Evolutionary conservation across 805 yeast species (phyloP), one percentile per base, ranked within the genome.

Genomic region (Cyberlindnera euphorbiae): DNA sequence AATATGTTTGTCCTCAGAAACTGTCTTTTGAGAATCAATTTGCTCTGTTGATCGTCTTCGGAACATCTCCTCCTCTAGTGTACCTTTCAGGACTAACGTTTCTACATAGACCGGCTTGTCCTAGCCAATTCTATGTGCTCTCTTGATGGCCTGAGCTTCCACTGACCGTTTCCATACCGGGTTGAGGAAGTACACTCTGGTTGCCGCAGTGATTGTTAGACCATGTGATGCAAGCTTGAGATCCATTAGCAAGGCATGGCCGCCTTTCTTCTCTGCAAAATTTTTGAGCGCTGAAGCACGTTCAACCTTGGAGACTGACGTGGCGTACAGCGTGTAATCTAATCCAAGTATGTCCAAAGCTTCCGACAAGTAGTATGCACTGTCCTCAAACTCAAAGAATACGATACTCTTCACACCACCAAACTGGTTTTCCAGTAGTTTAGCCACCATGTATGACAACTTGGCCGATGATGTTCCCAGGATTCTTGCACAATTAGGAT

Each of bases 71-170:
- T 80, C 82, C 46, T 81, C 88, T 31, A 81, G 62, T 0, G 87
- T 81, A 5, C 73, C 78, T 34, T 68, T 61, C 47, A 81, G 53
- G 3, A 81, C 72, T 38, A 81, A 57, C 0, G 87, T 81, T 49
- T 81, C 87, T n/a, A 81, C 88, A 52, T 56, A 59, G 0, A 81
- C 87, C 15, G 74, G 75, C n/a, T 66, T 59, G 0, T 65, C 62
- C 45, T 81, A 88, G 0, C 89, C 88, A 53, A 81, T 81, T 56
- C 88, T 69, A 57, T 81, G 89, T 0, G 87, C 82, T 61, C 89
- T 71, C 45, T 82, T 79, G 32, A 81, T 78, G 1, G 87, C 87
- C 49, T 81, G 88, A 0, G 87, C 87, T 52, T 81, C 88, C 14
- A 75, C 63, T 0, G 82, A 70, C 38, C 76, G 66, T 44, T 69